Evolutionary conservation across 306 rosid genomes (phyloP).

Genomic region (Ormosia emarginata): DNA sequence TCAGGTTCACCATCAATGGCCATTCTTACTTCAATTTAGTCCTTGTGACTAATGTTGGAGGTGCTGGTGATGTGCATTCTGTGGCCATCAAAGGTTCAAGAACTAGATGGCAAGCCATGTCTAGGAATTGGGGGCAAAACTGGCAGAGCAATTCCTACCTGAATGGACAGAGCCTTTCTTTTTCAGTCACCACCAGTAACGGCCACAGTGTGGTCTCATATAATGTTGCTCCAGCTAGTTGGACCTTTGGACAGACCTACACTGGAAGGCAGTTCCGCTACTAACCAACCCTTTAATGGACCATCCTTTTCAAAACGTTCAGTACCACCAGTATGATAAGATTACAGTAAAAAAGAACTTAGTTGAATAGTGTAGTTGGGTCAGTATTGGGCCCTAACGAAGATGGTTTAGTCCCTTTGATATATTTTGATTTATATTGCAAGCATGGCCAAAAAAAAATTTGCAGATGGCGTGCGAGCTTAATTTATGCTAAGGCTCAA

Average conservation of each 20-base stretch:
- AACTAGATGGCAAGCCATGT: slow-evolving; percentile 68
- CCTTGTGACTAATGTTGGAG: slow-evolving; percentile 78
- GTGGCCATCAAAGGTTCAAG: slow-evolving; percentile 74
- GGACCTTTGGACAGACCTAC: slow-evolving; percentile 81
- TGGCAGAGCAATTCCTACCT: slow-evolving; percentile 79
- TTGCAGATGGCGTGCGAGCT: background rate
- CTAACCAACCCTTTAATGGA: background rate
- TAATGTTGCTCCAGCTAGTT: slow-evolving; percentile 63
- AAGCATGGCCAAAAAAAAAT: too few relatives aligned
- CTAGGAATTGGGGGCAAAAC: slow-evolving; percentile 87
- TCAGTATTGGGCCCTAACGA: slow-evolving; percentile 3
- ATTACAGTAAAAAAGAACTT: background rate
- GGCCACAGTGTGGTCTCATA: slow-evolving; percentile 51
- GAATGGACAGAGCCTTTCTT: slow-evolving; percentile 75
- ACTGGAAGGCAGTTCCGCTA: slow-evolving; percentile 63
- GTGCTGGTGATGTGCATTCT: slow-evolving; percentile 77
- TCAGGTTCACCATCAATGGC: slow-evolving; percentile 72
- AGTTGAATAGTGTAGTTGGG: slow-evolving; percentile 14
- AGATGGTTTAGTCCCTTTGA: background rate
- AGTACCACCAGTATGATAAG: background rate
- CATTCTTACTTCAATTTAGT: slow-evolving; percentile 82
- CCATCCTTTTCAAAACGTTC: background rate
- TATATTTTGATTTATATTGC: background rate
- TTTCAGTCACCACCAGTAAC: slow-evolving; percentile 61
- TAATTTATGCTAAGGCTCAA: background rate